phyloP scores from a whole-genome alignment of 2,329 filamentous ascomycete genomes.

The Alternaria metachromatica region DNA sequence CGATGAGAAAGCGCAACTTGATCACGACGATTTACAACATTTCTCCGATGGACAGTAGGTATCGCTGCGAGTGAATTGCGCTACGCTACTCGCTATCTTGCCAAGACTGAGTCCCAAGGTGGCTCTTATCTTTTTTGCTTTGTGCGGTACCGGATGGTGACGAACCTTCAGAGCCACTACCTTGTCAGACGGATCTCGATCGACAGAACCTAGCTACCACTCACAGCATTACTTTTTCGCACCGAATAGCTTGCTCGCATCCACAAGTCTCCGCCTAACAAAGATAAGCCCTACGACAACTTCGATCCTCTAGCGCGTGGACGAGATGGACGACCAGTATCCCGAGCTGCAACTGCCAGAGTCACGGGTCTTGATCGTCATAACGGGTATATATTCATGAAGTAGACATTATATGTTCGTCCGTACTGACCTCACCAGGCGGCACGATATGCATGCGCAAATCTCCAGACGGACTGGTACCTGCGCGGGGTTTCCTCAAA shows the following conservation, averaged over 20 bases:
- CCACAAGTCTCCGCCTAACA: not conserved
- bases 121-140: slow-evolving; percentile 12
- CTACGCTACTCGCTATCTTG: slow-evolving; percentile 3
- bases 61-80: not conserved
- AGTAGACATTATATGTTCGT: not conserved
- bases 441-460: slow-evolving; percentile 91
- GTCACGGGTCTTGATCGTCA: slow-evolving; percentile 84
- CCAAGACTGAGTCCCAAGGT: slow-evolving; percentile 6
- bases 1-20: slow-evolving; percentile 19
- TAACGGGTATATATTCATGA: slow-evolving; percentile 67
- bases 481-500: slow-evolving; percentile 75
- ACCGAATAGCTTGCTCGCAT: not conserved
- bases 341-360: slow-evolving; percentile 62
- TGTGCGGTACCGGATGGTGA: slow-evolving; percentile 14
- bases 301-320: slow-evolving; percentile 2
- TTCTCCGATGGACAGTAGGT: not conserved
- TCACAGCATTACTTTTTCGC: not conserved
- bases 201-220: slow-evolving; percentile 2
- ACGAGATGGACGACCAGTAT: slow-evolving; percentile 35
- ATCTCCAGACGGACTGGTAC: slow-evolving; percentile 79
- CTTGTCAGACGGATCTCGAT: not conserved
- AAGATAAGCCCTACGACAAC: not conserved
- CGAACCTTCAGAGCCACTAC: slow-evolving; percentile 4
- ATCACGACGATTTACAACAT: slow-evolving; percentile 5
- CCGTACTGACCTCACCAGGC: slow-evolving; percentile 43